Conservation (phyloP, 163 green algal genomes). For the Smithsoniella earleae region DNA sequence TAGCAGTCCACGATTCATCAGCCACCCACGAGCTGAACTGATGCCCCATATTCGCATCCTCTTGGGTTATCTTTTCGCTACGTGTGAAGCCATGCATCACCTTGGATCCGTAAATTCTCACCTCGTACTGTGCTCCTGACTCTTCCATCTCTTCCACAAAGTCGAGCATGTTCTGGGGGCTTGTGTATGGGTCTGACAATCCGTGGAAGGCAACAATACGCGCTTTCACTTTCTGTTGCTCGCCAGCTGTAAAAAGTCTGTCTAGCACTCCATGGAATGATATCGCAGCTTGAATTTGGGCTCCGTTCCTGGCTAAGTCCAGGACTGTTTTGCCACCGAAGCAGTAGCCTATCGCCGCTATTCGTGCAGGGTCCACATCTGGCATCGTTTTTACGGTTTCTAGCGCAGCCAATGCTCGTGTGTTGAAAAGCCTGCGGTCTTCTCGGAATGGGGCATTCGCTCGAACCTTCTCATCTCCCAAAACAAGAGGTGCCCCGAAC, state of each 20-base stretch:
- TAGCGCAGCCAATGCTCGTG: slow-evolving; percentile 3
- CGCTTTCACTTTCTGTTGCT: background rate
- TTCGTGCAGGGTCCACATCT: background rate
- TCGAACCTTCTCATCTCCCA: background rate
- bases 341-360: slow-evolving; percentile 22
- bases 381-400: background rate
- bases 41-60: background rate
- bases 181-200: background rate
- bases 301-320: background rate
- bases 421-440: background rate
- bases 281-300: background rate
- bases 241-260: background rate
- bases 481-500: slow-evolving; percentile 12
- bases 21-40: slow-evolving; percentile 22
- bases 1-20: background rate
- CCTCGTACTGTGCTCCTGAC: slow-evolving; percentile 11
- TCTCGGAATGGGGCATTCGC: background rate
- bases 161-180: background rate
- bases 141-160: slow-evolving; percentile 25
- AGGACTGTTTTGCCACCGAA: slow-evolving; percentile 15
- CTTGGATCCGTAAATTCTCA: background rate
- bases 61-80: background rate
- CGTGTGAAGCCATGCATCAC: slow-evolving; percentile 23
- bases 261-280: slow-evolving; percentile 23
- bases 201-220: slow-evolving; percentile 16